A percentile compares a stretch with the other conserved stretches of the same genome.
Conservation (phyloP, 2,329 filamentous ascomycete species). For the Neonectria punicea region DNA sequence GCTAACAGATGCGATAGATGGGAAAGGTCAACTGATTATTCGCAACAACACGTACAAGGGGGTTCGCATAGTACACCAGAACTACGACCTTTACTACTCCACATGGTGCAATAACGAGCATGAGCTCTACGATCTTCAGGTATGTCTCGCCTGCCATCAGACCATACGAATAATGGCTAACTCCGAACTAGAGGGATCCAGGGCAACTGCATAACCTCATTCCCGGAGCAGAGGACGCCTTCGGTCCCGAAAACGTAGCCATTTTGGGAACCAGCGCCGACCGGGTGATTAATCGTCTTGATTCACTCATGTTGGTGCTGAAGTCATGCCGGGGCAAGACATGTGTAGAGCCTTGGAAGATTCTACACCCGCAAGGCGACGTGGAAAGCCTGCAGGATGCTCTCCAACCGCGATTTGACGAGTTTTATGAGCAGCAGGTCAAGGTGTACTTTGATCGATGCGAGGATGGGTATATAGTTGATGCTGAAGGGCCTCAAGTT, state of each 20-base stretch:
- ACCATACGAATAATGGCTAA: conserved; percentile 15
- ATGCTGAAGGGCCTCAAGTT: conserved; percentile 64
- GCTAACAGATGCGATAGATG: conserved; percentile 32
- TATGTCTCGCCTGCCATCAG: conserved; percentile 1
- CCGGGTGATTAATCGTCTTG: conserved; percentile 62
- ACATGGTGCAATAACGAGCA: conserved; percentile 77
- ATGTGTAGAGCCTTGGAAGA: conserved; percentile 67
- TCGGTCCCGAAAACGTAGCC: background rate
- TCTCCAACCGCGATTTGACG: conserved; percentile 58
- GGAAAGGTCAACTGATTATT: conserved; percentile 26
- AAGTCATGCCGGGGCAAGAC: conserved; percentile 67
- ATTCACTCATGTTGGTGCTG: conserved; percentile 67
- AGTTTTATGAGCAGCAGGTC: conserved; percentile 60
- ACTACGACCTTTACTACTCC: conserved; percentile 72
- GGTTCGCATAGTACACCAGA: conserved; percentile 61
- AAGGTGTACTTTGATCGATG: conserved; percentile 65
- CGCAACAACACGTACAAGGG: conserved; percentile 70
- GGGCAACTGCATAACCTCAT: conserved; percentile 61
- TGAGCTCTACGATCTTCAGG: conserved; percentile 72
- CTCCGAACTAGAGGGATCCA: conserved; percentile 57
- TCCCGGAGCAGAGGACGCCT: background rate
- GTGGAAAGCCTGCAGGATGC: conserved; percentile 64
- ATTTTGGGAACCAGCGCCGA: conserved; percentile 41
- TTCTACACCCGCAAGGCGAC: conserved; percentile 63
- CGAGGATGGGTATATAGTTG: conserved; percentile 64